Evolutionary conservation across 1,284 basidiomycete genomes (phyloP), one percentile per base, ranked within the genome.

Genomic region (Rhodotorula glutinis): DNA sequence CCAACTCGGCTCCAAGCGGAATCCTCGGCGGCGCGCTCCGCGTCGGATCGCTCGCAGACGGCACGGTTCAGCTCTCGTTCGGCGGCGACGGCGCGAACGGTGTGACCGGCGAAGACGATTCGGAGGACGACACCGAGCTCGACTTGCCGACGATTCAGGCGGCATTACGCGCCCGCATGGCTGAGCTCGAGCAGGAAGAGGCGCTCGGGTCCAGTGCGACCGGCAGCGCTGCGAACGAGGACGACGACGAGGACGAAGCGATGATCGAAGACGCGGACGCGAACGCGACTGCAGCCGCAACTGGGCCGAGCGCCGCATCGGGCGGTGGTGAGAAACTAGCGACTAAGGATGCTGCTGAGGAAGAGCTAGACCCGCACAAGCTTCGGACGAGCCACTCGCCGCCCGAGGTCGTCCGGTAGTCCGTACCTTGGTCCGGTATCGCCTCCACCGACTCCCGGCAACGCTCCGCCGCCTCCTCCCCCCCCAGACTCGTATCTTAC

Each of bases 121-220:
- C 62, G 19, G 70, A 69, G 57, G 70, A 61, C 46, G 68, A 63
- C 38, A 54, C 60, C 19, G 65, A 70, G 57, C 46, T 72, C 30
- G 62, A 68, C 44, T 27, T 71, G 49, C 70, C 68, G 52, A 59
- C 65, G 65, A 66, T 72, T 25, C 70, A 72, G 57, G 68, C 65
- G 25, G 70, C 70, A 54, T 29, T 72, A 27, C 57, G 64, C 43
- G 70, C 70, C 11, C 63, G 67, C 53, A 69, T 72, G 70, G 67
- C 67, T 21, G 70, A 69, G 46, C 59, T 69, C 13, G 70, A 66
- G 60, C 49, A 60, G 52, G 64, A 69, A 44, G 64, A 69, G 44
- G 60, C 38, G 29, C 14, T 29, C 16, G 60, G 27, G 3, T n/a
- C 47, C n/a, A n/a, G 49, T 16, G 49, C 11, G 25, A 17, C 25